These are phyloP conservation scores for Hypoxylon sp. DNA, from an alignment of 2,329 filamentous ascomycete genomes.

Conservation along the genomic window DNA sequence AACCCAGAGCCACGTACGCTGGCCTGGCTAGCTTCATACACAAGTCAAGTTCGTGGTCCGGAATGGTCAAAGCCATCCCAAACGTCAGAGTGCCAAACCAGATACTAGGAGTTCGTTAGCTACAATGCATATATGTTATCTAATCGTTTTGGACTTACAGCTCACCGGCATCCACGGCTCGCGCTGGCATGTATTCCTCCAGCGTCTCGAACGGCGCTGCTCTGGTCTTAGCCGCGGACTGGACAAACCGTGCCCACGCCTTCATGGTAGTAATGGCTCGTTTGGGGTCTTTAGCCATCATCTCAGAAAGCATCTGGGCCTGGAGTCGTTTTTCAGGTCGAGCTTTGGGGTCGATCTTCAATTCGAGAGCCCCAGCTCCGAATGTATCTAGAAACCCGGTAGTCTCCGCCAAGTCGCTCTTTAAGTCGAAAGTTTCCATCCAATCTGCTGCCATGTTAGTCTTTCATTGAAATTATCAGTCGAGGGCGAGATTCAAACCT, in stretches of 20 bases:
- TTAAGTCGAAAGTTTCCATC: slow-evolving; percentile 39
- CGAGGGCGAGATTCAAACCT: slow-evolving; percentile 31
- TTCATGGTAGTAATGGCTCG: slow-evolving; percentile 13
- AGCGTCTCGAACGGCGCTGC: slow-evolving; percentile 7
- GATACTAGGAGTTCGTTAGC: slow-evolving; percentile 5
- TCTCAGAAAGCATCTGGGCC: slow-evolving; percentile 9
- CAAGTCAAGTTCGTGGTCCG: slow-evolving; percentile 9
- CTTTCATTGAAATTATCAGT: background rate
- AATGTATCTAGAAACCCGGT: slow-evolving; percentile 8
- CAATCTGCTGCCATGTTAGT: slow-evolving; percentile 24
- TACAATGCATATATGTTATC: background rate
- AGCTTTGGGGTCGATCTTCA: slow-evolving; percentile 4
- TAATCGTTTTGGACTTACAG: background rate
- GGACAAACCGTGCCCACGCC: slow-evolving; percentile 12
- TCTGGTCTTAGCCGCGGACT: slow-evolving; percentile 9
- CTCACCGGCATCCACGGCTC: slow-evolving; percentile 10
- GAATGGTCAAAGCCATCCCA: slow-evolving; percentile 11
- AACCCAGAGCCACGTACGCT: slow-evolving; percentile 11
- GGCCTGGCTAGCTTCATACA: slow-evolving; percentile 15
- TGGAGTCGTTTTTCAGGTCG: slow-evolving; percentile 9
- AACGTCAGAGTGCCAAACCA: slow-evolving; percentile 13
- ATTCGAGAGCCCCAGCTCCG: slow-evolving; percentile 7
- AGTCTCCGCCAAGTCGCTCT: slow-evolving; percentile 27
- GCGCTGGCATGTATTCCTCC: slow-evolving; percentile 12
- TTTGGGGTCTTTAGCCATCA: slow-evolving; percentile 17